Conservation (phyloP, 2,329 filamentous ascomycete genomes). For the Scleromitrula shiraiana region DNA sequence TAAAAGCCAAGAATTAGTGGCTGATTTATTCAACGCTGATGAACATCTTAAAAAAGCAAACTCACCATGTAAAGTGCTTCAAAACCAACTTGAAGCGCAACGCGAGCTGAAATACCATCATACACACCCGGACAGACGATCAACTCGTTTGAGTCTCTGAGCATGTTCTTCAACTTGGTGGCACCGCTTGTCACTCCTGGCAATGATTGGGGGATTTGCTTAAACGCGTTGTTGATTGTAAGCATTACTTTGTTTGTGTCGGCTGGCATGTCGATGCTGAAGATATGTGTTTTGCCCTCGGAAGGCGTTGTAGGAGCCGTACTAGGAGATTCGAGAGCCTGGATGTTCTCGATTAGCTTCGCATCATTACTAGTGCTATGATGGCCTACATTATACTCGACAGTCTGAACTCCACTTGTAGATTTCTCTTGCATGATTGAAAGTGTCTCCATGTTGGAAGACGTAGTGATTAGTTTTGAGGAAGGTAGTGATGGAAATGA, state of each 20-base stretch:
- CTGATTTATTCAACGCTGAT: no score
- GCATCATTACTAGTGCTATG: neutral
- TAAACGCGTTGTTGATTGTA: conserved; percentile 1
- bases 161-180: conserved; percentile 10
- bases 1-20: no score
- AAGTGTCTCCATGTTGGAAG: conserved; percentile 3
- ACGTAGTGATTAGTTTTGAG: neutral
- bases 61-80: conserved; percentile 60
- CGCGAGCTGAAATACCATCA: conserved; percentile 58
- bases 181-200: neutral
- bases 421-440: conserved; percentile 1
- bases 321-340: neutral
- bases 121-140: conserved; percentile 50
- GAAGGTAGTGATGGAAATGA: neutral
- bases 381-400: neutral
- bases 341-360: neutral
- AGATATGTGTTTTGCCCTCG: neutral
- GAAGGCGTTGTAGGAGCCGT: neutral
- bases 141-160: conserved; percentile 4
- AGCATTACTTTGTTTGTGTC: conserved; percentile 6
- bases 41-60: no score
- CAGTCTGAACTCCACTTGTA: neutral
- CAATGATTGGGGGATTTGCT: neutral
- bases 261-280: conserved; percentile 5
- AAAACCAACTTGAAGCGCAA: conserved; percentile 54